Base-by-base conservation (phyloP, 192 early-diverging fungal species). In the Entomortierella beljakovae region DNA sequence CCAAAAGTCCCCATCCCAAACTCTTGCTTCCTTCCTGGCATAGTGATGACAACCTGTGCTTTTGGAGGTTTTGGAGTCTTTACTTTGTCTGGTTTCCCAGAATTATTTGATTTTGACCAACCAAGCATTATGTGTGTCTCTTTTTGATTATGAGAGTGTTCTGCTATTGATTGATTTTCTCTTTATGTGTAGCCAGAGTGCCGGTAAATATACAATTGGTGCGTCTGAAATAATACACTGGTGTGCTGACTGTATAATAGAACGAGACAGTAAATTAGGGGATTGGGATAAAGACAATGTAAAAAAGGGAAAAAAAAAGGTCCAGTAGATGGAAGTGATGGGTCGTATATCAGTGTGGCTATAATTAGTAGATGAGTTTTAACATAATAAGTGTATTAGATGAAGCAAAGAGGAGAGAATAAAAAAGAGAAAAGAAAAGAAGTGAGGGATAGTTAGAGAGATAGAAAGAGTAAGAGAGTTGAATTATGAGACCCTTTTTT, bases 1-100 rank as follows among this genome's bases (percentile, higher is more conserved):
- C 72, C 72, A 57, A 76, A 76, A 7, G 64, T 68, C 18, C 49
- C 64, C 59, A 68, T 68, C 2, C 64, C 72, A 68, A 76, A 68
- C 52, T 76, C 72, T 37, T 56, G 56, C 46, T 49, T 61, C 20
- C 52, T 37, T 38, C 64, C 38, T 23, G 72, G 72, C 72, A 76
- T 76, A 4, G 65, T n/a, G 15, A 76, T 76, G 8, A 68, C 51
- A 18, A 61, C 51, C 33, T 54, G 57, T 38, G 57, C 42, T 34
- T 76, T 67, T 5, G 57, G 43, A 37, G 57, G 35, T 40, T 67
- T 68, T 4, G 51, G 50, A 22, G 57, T 18, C 37, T 64, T 73
- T 22, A n/a, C 54, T 18, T 35, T 59, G 32, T 40, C 52, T 22
- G 58, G 32, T 20, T 55, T 62, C 16, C 54, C 33, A 11, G 42